Evolutionary conservation across 768 basidiomycete genomes (phyloP).

Genomic region (Leccinum variicolor): DNA sequence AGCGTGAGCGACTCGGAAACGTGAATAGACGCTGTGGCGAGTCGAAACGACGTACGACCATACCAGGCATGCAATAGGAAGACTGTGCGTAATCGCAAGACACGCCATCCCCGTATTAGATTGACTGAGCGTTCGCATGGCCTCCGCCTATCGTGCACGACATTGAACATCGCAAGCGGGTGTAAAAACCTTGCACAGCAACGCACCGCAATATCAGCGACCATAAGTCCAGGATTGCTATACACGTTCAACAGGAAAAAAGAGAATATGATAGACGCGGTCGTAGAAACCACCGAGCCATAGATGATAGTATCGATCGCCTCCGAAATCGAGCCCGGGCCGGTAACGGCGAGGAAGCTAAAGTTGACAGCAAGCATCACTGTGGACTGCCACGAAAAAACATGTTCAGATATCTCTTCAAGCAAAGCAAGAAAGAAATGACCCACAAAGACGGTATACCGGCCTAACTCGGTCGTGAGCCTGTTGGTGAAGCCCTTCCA

Average conservation of each 20-base stretch:
- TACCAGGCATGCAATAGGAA: conserved; percentile 8
- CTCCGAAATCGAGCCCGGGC: not conserved
- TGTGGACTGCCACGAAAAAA: conserved; percentile 3
- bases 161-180: not conserved
- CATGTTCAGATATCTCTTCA: not conserved
- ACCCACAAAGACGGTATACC: conserved; percentile 14
- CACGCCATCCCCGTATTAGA: not conserved
- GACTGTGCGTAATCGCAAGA: conserved; percentile 17
- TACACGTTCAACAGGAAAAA: conserved; percentile 10
- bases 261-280: conserved; percentile 14
- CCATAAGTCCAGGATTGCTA: conserved; percentile 3
- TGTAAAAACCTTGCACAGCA: too few relatives aligned
- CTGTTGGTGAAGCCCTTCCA: conserved; percentile 12
- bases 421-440: not conserved
- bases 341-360: conserved; percentile 12
- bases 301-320: conserved; percentile 9
- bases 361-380: conserved; percentile 17
- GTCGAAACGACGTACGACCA: conserved; percentile 12
- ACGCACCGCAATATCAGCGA: conserved; percentile 8
- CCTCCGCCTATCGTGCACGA: not conserved
- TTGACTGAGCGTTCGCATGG: conserved; percentile 4
- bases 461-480: conserved; percentile 5
- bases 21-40: not conserved
- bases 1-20: not conserved
- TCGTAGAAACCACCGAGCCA: conserved; percentile 8